Base-by-base conservation (phyloP, 2,329 filamentous ascomycete species). In the Neopestalotiopsis sp. region DNA sequence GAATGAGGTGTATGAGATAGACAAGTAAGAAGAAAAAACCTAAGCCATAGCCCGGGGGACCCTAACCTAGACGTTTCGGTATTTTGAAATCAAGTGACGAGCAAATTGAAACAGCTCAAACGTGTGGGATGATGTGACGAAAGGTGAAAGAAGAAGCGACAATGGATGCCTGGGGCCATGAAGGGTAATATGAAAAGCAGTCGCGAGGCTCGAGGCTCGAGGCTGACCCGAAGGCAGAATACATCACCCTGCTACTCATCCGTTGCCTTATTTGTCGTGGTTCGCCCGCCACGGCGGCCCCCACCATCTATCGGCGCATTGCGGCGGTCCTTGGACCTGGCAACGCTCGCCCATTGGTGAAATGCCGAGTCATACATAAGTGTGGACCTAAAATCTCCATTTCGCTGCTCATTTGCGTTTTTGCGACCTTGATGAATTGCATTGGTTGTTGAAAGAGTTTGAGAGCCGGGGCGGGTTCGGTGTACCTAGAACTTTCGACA, bases 171-270 rank as follows among this genome's bases (percentile, higher is more conserved):
- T 59, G 38, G 65, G 59, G 56, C 38, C 30, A 12, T 58, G 61
- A 67, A 28, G 42, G 40, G n/a, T 40, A 38, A 34, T 49, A 62
- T 38, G 30, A 40, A 57, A 52, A 14, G 7, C 14, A 17, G 45
- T 24, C 17, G 20, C 30, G 17, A 7, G n/a, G 49, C 24, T 4
- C 49, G 60, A 57, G 61, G 32, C 61, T 73, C 72, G 72, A 77
- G 75, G 76, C 75, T 76, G 73, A 75, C 76, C 66, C 72, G 59
- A 42, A 74, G 75, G 74, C 75, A 74, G 71, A 74, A 69, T 67
- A 30, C 7, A 32, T 45, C 17, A 63, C 38, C 32, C n/a, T 60
- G 6, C 65, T 14, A 28, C 42, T 42, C n/a, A 6, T 34, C 38
- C 24, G 58, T 67, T 67, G 65, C 65, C 65, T 67, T 67, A 24